Base-by-base conservation (phyloP, 306 rosid genomes). In the Vachellia pachyceras region DNA sequence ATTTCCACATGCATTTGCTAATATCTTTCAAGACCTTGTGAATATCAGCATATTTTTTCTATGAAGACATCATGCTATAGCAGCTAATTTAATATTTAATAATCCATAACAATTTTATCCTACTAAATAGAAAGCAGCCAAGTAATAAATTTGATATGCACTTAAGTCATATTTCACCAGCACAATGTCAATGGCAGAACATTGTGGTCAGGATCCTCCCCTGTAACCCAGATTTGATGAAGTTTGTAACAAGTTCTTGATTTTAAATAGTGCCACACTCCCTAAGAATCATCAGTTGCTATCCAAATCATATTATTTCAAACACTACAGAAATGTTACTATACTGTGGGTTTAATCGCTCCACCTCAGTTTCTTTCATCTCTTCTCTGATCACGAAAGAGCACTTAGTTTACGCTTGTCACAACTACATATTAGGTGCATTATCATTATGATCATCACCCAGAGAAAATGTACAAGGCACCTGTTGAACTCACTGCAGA, bases 211-310 rank as follows among this genome's bases (percentile, higher is more conserved):
- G 65, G 72, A 73, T 69, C 69, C 20, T 42, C 55, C 47, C 69
- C 79, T 23, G 76, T 46, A 47, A 64, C 52, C 36, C 58, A 50
- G 50, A 81, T 47, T 81, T 57, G 80, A 77, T 55, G 15, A 67
- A 69, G 77, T 68, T 55, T 42, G 45, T 41, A 29, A 29, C 67
- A 63, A 4, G 12, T 69, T 44, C 44, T 20, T 41, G 11, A 66
- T 18, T 41, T 11, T 73, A 1, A 47, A 63, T 23, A 69, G 3
- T 42, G 36, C 54, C 52, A 10, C 73, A 20, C 18, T 72, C 55
- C 58, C n/a, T 36, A 60, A 29, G 57, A 18, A 11, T 66, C n/a
- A 58, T 22, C 69, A 41, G 10, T 33, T 61, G n/a, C 61, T 77
- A 66, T n/a, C 63, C 54, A 77, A 77, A 71, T 49, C 54, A 33